A percentile compares a stretch with the other conserved stretches of the same genome.
These are phyloP conservation scores for Backusella mclennaniae DNA, from an alignment of 192 early-diverging fungal genomes.

Conservation along the genomic window DNA sequence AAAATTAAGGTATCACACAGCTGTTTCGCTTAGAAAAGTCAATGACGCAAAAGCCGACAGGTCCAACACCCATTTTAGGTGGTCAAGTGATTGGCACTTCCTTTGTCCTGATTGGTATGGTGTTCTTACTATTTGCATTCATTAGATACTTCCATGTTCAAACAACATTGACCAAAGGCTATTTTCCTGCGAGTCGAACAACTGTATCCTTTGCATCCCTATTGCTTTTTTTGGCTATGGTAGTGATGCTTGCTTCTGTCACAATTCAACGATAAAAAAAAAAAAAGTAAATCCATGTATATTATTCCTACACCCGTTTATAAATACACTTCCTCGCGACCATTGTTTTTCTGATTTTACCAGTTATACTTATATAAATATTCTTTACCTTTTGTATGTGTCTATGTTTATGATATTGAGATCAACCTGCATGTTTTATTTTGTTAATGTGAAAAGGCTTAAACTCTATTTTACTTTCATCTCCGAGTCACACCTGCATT, in stretches of 20 bases:
- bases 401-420: not conserved
- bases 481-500: not conserved
- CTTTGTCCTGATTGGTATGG: slow-evolving; percentile 63
- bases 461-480: not conserved
- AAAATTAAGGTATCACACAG: slow-evolving; percentile 28
- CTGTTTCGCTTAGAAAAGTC: slow-evolving; percentile 29
- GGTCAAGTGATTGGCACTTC: slow-evolving; percentile 51
- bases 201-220: slow-evolving; percentile 45
- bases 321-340: not conserved
- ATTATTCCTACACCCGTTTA: not conserved
- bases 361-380: not conserved
- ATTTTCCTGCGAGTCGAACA: slow-evolving; percentile 70
- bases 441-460: not conserved
- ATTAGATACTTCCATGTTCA: slow-evolving; percentile 74
- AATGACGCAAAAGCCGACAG: not conserved
- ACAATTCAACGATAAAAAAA: not conserved
- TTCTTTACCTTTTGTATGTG: not conserved
- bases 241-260: slow-evolving; percentile 35
- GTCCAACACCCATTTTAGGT: slow-evolving; percentile 12
- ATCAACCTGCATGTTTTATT: not conserved
- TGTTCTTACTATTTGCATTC: slow-evolving; percentile 62
- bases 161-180: slow-evolving; percentile 59
- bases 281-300: not conserved
- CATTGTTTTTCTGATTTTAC: not conserved
- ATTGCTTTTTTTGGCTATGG: slow-evolving; percentile 32